Evolutionary conservation across 129 eudicot species (phyloP).

Genomic region (Apium graveolens): DNA sequence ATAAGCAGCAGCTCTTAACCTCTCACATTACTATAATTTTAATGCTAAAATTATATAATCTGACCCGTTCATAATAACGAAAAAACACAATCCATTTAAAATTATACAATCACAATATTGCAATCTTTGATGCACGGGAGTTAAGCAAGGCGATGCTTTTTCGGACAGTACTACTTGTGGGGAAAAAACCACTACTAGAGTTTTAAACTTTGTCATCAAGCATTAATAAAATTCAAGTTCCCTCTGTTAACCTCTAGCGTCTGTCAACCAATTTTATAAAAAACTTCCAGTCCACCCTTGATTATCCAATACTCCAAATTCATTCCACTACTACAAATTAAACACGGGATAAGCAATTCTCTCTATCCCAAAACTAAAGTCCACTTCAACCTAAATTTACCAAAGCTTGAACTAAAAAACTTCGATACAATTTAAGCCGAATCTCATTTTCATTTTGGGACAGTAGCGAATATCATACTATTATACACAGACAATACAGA

Average conservation of each 20-base stretch:
- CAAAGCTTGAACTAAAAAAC: neutral
- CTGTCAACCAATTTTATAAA: too few relatives aligned
- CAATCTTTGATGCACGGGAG: neutral
- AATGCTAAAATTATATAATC: neutral
- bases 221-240: neutral
- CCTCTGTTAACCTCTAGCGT: too few relatives aligned
- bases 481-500: neutral
- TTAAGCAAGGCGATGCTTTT: neutral
- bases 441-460: neutral
- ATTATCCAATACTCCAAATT: too few relatives aligned
- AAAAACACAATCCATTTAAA: neutral
- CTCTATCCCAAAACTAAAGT: neutral
- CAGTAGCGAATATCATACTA: neutral
- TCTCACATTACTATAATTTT: neutral
- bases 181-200: neutral
- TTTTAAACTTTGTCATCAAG: neutral
- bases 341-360: neutral
- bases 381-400: neutral
- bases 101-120: neutral
- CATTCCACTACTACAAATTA: too few relatives aligned
- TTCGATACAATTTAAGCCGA: neutral
- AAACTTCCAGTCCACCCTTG: too few relatives aligned
- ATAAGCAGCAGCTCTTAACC: neutral
- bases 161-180: neutral
- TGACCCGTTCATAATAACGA: neutral